A percentile compares a stretch with the other conserved stretches of the same genome.
These are phyloP conservation scores for Cladosporium cucumerinum DNA, from an alignment of 2,329 filamentous ascomycete species.

Conservation along the genomic window DNA sequence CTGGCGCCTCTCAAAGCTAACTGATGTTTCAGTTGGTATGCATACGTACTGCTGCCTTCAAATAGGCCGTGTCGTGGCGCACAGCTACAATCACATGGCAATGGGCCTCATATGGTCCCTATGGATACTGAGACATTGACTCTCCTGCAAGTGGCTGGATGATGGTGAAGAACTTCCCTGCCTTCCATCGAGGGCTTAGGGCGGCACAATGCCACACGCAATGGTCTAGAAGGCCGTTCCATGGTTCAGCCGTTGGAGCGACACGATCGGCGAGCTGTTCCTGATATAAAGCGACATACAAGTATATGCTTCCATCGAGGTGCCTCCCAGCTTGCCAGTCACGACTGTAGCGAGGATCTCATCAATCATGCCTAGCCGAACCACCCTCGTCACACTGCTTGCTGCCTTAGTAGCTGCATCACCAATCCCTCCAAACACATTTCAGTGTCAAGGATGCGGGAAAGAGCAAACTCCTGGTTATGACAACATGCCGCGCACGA, in stretches of 20 bases:
- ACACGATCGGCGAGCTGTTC: background rate
- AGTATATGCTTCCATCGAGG: background rate
- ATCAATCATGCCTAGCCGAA: background rate
- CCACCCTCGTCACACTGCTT: background rate
- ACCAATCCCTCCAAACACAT: background rate
- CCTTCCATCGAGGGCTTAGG: background rate
- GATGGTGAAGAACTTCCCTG: background rate
- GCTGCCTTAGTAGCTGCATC: background rate
- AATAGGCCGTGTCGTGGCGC: background rate
- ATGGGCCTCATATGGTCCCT: background rate
- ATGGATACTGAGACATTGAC: background rate
- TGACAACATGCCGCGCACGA: background rate
- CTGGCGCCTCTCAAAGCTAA: background rate
- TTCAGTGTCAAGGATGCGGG: conserved; percentile 1
- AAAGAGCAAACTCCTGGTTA: background rate
- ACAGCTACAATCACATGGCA: background rate
- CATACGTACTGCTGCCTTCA: background rate
- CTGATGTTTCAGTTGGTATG: background rate
- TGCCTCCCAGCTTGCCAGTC: background rate
- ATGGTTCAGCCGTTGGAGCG: background rate
- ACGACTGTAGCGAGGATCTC: background rate
- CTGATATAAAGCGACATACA: background rate
- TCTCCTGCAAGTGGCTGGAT: background rate
- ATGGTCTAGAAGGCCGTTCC: background rate
- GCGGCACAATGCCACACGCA: background rate